Percentiles rank a stretch among this genome's conserved stretches.
These are phyloP conservation scores for Naematelia aurantialba DNA, from an alignment of 768 basidiomycete genomes.

Conservation along the genomic window DNA sequence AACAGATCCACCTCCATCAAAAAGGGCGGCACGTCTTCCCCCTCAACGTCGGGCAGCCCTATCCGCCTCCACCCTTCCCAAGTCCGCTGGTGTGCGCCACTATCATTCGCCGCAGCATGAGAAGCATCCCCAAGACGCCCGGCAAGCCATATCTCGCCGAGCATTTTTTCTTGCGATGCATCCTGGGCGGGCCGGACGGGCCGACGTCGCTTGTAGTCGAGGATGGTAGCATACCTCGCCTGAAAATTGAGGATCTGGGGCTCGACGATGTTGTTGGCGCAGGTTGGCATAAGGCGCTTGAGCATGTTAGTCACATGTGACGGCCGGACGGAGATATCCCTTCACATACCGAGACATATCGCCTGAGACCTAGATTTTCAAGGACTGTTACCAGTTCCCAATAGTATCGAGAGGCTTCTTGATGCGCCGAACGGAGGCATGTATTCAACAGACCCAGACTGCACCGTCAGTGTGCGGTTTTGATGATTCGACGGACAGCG, in stretches of 20 bases:
- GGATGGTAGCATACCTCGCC: slow-evolving; percentile 35
- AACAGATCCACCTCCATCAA: slow-evolving; percentile 33
- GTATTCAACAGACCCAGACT: slow-evolving; percentile 39
- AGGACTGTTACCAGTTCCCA: slow-evolving; percentile 25
- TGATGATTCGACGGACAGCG: neutral
- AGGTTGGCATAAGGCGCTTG: slow-evolving; percentile 40
- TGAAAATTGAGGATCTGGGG: slow-evolving; percentile 42
- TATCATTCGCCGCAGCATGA: neutral
- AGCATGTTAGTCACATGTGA: neutral
- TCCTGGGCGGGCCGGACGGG: slow-evolving; percentile 25
- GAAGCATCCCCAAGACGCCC: slow-evolving; percentile 13
- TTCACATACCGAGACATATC: slow-evolving; percentile 32
- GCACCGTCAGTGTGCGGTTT: neutral
- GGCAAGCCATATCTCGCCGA: slow-evolving; percentile 31
- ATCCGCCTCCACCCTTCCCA: slow-evolving; percentile 30
- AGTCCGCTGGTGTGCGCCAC: slow-evolving; percentile 10
- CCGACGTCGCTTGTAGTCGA: slow-evolving; percentile 20
- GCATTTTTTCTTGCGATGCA: slow-evolving; percentile 35
- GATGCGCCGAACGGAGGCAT: slow-evolving; percentile 27
- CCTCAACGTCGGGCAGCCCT: slow-evolving; percentile 23
- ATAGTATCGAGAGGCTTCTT: slow-evolving; percentile 21
- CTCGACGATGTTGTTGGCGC: slow-evolving; percentile 32
- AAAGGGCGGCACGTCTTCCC: slow-evolving; percentile 6
- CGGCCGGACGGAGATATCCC: neutral
- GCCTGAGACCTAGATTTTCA: slow-evolving; percentile 25